These are phyloP conservation scores for Diutina pseudorugosa DNA, from an alignment of 1,139 yeast genomes.

Conservation along the genomic window DNA sequence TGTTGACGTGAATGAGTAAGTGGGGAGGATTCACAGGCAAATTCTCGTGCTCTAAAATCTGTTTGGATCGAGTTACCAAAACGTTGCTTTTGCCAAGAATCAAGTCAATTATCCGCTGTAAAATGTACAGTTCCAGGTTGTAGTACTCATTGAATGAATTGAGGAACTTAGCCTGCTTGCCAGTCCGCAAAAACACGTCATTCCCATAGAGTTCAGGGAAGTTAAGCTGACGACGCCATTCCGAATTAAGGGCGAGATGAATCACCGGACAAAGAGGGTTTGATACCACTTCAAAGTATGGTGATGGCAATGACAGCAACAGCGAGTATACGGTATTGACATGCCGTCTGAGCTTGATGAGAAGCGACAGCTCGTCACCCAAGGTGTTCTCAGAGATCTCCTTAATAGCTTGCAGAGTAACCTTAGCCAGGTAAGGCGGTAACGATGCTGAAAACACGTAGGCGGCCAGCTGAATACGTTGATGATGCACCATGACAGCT, in stretches of 20 bases:
- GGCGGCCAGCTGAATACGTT: constrained; percentile 79
- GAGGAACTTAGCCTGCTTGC: constrained; percentile 22
- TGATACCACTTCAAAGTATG: constrained; percentile 40
- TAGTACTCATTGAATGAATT: constrained; percentile 27
- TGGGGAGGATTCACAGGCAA: constrained; percentile 64
- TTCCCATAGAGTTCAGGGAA: constrained; percentile 40
- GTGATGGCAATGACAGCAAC: constrained; percentile 9
- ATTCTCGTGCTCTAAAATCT: constrained; percentile 61
- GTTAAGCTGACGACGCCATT: constrained; percentile 27
- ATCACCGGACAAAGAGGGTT: constrained; percentile 51
- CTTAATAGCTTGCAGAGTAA: constrained; percentile 50
- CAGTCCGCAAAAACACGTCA: constrained; percentile 23
- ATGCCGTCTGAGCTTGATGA: constrained; percentile 17
- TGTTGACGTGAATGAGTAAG: constrained; percentile 48
- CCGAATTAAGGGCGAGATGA: constrained; percentile 42
- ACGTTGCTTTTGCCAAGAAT: constrained; percentile 39
- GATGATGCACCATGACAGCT: constrained; percentile 77
- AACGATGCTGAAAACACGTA: constrained; percentile 91
- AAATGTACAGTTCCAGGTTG: constrained; percentile 48
- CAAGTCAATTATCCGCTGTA: constrained; percentile 52
- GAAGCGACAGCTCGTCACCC: constrained; percentile 21
- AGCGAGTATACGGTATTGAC: constrained; percentile 12
- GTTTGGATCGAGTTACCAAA: constrained; percentile 58
- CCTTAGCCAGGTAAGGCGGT: constrained; percentile 82
- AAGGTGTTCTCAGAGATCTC: constrained; percentile 13